A percentile compares a stretch with the other conserved stretches of the same genome.
Evolutionary conservation across 805 yeast genomes (phyloP).

Genomic region (Monosporozyma unispora): DNA sequence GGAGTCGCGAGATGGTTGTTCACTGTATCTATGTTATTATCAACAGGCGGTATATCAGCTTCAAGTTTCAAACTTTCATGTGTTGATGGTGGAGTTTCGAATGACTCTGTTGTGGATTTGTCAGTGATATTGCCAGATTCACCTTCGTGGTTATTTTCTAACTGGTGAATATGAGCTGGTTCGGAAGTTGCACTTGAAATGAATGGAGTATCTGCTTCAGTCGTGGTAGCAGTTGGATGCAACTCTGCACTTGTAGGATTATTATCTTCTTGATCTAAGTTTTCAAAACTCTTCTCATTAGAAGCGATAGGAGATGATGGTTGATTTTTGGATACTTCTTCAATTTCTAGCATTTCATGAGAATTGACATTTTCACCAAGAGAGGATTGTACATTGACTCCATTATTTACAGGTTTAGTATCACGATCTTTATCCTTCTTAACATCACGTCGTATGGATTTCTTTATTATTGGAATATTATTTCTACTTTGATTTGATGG

Average conservation of each 20-base stretch:
- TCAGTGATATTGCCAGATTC: too few relatives aligned
- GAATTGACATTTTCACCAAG: not conserved
- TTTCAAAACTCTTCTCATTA: not conserved
- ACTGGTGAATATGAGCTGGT: not conserved
- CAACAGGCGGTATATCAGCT: too few relatives aligned
- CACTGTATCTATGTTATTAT: too few relatives aligned
- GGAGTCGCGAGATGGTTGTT: too few relatives aligned
- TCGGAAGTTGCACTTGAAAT: too few relatives aligned
- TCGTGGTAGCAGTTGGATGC: not conserved
- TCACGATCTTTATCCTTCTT: not conserved
- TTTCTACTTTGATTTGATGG: constrained; percentile 10
- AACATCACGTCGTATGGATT: not conserved
- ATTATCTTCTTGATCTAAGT: not conserved
- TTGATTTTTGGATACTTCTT: not conserved
- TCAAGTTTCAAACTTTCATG: too few relatives aligned
- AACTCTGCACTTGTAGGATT: not conserved
- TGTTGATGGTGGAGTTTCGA: too few relatives aligned
- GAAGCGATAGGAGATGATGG: not conserved
- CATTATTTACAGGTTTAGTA: not conserved
- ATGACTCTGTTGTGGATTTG: too few relatives aligned
- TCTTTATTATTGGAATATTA: constrained; percentile 35
- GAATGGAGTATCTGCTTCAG: not conserved
- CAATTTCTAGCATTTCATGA: not conserved
- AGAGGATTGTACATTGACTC: not conserved
- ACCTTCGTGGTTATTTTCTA: too few relatives aligned